These are phyloP conservation scores for Umbelopsis ramanniana DNA, from an alignment of 192 early-diverging fungal genomes.

Conservation along the genomic window DNA sequence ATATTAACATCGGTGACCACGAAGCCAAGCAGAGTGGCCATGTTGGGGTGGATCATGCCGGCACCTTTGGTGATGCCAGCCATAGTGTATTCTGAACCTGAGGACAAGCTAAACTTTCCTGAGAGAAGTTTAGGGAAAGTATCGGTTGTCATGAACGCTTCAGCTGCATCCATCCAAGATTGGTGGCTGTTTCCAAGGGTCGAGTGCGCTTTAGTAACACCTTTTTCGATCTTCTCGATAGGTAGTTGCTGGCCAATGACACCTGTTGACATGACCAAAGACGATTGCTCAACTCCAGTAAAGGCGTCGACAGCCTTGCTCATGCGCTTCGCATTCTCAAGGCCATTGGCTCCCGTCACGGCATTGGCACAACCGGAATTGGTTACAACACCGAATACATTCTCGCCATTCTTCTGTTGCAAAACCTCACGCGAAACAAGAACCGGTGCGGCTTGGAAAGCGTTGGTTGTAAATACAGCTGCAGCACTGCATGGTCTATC, in stretches of 20 bases:
- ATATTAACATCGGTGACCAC: conserved; percentile 87
- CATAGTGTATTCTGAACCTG: conserved; percentile 67
- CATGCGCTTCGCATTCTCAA: conserved; percentile 80
- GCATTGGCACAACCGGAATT: conserved; percentile 98
- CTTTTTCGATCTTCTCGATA: conserved; percentile 80
- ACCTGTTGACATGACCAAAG: conserved; percentile 94
- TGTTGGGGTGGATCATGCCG: conserved; percentile 99
- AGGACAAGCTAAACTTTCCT: conserved; percentile 51
- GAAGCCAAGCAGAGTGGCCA: conserved; percentile 92
- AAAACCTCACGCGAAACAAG: conserved; percentile 70
- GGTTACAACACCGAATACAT: conserved; percentile 62
- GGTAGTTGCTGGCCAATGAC: conserved; percentile 93
- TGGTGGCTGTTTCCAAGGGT: conserved; percentile 56
- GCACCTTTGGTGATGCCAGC: conserved; percentile 97
- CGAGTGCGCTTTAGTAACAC: conserved; percentile 55
- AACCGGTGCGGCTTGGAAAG: conserved; percentile 92
- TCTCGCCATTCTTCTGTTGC: conserved; percentile 46
- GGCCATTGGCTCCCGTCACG: conserved; percentile 86
- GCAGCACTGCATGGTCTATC: conserved; percentile 73
- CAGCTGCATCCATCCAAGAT: conserved; percentile 78
- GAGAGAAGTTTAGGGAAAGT: conserved; percentile 94
- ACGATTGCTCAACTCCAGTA: conserved; percentile 43
- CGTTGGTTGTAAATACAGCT: conserved; percentile 93
- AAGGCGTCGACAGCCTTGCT: conserved; percentile 56
- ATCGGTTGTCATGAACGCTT: conserved; percentile 97